A percentile compares a stretch with the other conserved stretches of the same genome.
Conservation (phyloP, 2,329 filamentous ascomycete species). For the Paracoccidioides lutzii region DNA sequence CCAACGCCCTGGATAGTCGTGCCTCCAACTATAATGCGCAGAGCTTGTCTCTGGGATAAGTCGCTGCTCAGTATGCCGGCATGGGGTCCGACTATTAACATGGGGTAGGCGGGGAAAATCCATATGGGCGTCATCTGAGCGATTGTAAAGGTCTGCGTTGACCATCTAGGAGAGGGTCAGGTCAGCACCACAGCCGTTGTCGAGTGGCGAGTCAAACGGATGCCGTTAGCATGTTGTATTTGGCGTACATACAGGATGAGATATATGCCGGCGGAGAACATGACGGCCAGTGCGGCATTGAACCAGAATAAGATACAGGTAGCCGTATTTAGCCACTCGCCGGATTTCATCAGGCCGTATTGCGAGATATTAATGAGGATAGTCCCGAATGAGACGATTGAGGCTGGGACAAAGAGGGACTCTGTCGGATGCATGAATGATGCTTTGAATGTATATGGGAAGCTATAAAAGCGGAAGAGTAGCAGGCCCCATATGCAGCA, state of each 20-base stretch:
- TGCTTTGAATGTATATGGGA: slow-evolving; percentile 55
- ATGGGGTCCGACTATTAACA: slow-evolving; percentile 63
- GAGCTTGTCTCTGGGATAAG: slow-evolving; percentile 30
- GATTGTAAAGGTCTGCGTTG: slow-evolving; percentile 55
- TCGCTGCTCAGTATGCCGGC: slow-evolving; percentile 46
- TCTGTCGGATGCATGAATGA: slow-evolving; percentile 68
- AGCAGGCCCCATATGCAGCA: slow-evolving; percentile 51
- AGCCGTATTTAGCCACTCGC: slow-evolving; percentile 46
- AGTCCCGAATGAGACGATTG: slow-evolving; percentile 56
- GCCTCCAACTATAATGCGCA: slow-evolving; percentile 47
- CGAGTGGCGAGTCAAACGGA: not conserved
- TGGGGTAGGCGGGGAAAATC: slow-evolving; percentile 76
- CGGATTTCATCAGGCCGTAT: slow-evolving; percentile 54
- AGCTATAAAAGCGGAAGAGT: slow-evolving; percentile 53
- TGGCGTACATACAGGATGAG: slow-evolving; percentile 47
- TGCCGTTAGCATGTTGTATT: not conserved
- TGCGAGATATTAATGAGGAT: slow-evolving; percentile 67
- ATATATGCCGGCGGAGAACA: slow-evolving; percentile 59
- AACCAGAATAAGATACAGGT: slow-evolving; percentile 64
- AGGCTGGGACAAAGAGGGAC: slow-evolving; percentile 62
- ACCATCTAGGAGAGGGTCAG: slow-evolving; percentile 38
- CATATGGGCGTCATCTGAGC: slow-evolving; percentile 77
- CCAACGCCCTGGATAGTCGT: slow-evolving; percentile 52
- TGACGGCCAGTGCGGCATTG: slow-evolving; percentile 54
- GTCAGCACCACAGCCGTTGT: slow-evolving; percentile 7